Evolutionary conservation across 129 eudicot species (phyloP).

Genomic region (Arctium lappa): DNA sequence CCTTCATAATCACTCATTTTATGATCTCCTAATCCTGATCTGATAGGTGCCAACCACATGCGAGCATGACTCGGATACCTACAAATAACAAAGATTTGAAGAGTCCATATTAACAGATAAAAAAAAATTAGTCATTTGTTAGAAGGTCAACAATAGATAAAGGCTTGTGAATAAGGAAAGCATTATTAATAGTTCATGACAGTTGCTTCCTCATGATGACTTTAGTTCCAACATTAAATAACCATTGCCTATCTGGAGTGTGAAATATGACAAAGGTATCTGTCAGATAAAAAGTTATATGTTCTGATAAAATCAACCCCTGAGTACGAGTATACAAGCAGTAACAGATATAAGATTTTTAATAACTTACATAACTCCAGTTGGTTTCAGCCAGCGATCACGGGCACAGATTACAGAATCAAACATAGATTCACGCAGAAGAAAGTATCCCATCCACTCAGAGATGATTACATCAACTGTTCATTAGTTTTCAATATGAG

Average conservation of each 20-base stretch:
- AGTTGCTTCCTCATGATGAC: neutral
- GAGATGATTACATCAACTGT: slow-evolving; percentile 98
- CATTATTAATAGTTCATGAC: neutral
- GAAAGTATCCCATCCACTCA: slow-evolving; percentile 99
- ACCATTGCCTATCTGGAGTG: neutral
- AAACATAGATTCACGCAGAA: slow-evolving; percentile 98
- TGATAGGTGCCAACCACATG: slow-evolving; percentile 94
- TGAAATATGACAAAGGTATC: no score
- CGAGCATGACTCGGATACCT: slow-evolving; percentile 99
- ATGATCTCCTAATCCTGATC: slow-evolving; percentile 72
- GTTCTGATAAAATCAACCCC: neutral
- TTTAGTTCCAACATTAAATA: neutral
- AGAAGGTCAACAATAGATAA: neutral
- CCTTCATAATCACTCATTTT: slow-evolving; percentile 75
- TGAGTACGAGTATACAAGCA: neutral
- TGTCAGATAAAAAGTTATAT: neutral
- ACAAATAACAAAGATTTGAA: slow-evolving; percentile 9
- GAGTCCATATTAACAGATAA: neutral
- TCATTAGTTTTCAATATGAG: neutral
- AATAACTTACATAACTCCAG: slow-evolving; percentile 82
- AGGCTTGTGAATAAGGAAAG: neutral
- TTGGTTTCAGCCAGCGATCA: slow-evolving; percentile 93
- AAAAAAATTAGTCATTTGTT: neutral
- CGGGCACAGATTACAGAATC: slow-evolving; percentile 97
- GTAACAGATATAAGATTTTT: neutral